These are phyloP conservation scores for Allodekkera sacchari DNA, from an alignment of 805 yeast genomes.

Conservation along the genomic window DNA sequence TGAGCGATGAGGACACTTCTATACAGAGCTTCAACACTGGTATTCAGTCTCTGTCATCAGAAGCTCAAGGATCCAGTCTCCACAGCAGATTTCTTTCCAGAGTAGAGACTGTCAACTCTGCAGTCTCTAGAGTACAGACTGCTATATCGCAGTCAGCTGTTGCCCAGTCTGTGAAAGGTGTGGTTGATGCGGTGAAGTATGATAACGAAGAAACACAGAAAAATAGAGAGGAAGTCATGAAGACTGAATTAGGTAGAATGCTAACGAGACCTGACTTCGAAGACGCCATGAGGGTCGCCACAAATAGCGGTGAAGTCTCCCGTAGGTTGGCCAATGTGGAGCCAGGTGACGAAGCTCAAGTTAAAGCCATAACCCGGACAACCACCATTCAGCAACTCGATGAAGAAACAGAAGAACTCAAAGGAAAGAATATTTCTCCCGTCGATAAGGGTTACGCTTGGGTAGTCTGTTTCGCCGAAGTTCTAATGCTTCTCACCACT, in stretches of 20 bases:
- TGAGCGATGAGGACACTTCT: too few relatives aligned
- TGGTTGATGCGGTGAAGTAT: conserved; percentile 10
- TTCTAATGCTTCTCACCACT: conserved; percentile 38
- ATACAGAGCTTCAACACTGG: too few relatives aligned
- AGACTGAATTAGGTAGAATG: conserved; percentile 13
- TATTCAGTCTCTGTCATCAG: too few relatives aligned
- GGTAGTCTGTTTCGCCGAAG: conserved; percentile 35
- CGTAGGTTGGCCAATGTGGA: conserved; percentile 3
- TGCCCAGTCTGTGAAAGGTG: background rate
- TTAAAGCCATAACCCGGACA: background rate
- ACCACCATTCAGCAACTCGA: background rate
- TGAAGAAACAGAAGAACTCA: conserved; percentile 1
- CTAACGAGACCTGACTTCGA: conserved; percentile 14
- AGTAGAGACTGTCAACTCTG: background rate
- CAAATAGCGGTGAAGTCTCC: conserved; percentile 5
- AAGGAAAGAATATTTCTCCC: conserved; percentile 28
- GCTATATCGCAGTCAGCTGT: conserved; percentile 1
- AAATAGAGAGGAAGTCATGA: conserved; percentile 4
- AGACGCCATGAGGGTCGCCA: conserved; percentile 16
- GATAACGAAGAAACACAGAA: conserved; percentile 15
- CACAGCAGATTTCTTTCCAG: too few relatives aligned
- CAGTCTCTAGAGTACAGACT: conserved; percentile 2
- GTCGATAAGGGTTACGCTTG: conserved; percentile 54
- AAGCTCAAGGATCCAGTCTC: too few relatives aligned
- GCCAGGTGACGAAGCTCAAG: conserved; percentile 4